Evolutionary conservation across 2,329 filamentous ascomycete genomes (phyloP).

Genomic region (Fusarium sp.): DNA sequence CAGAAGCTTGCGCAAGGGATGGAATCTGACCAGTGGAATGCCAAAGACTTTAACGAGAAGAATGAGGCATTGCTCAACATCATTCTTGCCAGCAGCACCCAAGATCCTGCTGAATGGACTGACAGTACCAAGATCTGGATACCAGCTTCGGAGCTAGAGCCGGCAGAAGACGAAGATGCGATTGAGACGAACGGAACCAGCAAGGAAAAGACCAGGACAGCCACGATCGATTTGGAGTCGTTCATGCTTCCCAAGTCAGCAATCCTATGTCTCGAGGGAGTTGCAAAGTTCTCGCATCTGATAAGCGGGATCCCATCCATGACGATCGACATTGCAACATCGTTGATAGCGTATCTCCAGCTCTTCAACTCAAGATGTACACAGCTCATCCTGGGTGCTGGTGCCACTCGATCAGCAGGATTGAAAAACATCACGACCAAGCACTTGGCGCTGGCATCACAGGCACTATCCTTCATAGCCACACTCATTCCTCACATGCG

Average conservation of each 20-base stretch:
- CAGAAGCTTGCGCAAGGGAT: constrained; percentile 81
- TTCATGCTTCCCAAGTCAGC: constrained; percentile 90
- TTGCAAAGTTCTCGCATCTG: constrained; percentile 85
- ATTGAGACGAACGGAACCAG: constrained; percentile 61
- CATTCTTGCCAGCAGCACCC: constrained; percentile 77
- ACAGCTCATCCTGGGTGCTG: constrained; percentile 95
- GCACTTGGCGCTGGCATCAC: constrained; percentile 90
- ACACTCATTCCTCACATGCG: constrained; percentile 89
- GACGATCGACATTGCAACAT: constrained; percentile 83
- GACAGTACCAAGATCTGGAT: constrained; percentile 70
- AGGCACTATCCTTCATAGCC: constrained; percentile 88
- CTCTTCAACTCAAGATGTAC: constrained; percentile 96
- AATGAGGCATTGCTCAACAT: constrained; percentile 71
- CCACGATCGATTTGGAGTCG: constrained; percentile 84
- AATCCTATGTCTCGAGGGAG: constrained; percentile 81
- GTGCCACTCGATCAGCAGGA: constrained; percentile 87
- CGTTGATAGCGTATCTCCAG: constrained; percentile 86
- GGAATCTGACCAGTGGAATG: constrained; percentile 84
- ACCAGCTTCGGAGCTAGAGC: constrained; percentile 56
- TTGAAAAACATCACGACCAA: constrained; percentile 97
- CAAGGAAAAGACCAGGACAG: constrained; percentile 77
- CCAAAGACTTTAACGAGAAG: constrained; percentile 77
- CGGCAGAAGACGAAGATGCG: constrained; percentile 48
- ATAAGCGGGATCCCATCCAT: constrained; percentile 89
- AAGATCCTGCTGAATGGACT: constrained; percentile 76